A percentile compares a stretch with the other conserved stretches of the same genome.
phyloP scores from a whole-genome alignment of 768 basidiomycete genomes.

The Suillus plorans region DNA sequence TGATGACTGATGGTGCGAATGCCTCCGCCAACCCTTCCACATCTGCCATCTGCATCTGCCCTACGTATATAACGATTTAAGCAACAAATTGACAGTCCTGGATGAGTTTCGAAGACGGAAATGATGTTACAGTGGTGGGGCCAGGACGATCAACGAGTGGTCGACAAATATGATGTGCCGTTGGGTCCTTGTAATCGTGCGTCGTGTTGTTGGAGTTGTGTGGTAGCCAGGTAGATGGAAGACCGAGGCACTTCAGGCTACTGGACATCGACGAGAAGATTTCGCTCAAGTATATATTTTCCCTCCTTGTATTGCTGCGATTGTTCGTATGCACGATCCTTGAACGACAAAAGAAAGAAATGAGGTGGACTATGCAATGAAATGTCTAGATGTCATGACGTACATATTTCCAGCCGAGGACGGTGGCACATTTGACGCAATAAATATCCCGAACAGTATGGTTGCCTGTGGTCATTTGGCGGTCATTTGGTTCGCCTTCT shows the following conservation, averaged over 20 bases:
- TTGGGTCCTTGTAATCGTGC: conserved; percentile 12
- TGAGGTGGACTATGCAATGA: conserved; percentile 5
- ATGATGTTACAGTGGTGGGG: conserved; percentile 18
- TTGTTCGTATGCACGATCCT: conserved; percentile 91
- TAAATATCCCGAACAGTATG: conserved; percentile 96
- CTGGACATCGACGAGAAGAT: conserved; percentile 84
- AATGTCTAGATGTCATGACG: conserved; percentile 30
- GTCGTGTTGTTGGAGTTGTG: conserved; percentile 9
- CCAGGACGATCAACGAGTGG: conserved; percentile 14
- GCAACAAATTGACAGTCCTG: conserved; percentile 22
- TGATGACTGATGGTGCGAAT: conserved; percentile 2
- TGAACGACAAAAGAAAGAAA: conserved; percentile 8
- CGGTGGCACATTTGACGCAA: conserved; percentile 85
- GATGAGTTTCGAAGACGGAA: conserved; percentile 7
- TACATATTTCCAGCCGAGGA: conserved; percentile 98
- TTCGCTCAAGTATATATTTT: conserved; percentile 95
- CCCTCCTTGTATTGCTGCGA: conserved; percentile 98
- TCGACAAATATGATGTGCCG: conserved; percentile 10
- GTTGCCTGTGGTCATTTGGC: conserved; percentile 95
- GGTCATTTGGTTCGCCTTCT: conserved; percentile 86
- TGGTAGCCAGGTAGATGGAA: conserved; percentile 12
- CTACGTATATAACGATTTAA: conserved; percentile 17
- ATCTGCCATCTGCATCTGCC: conserved; percentile 3
- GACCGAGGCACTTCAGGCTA: conserved; percentile 33
- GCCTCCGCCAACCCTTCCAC: conserved; percentile 12